Evolutionary conservation across 2,329 filamentous ascomycete species (phyloP).

Genomic region (Bipolaris sorokiniana): DNA sequence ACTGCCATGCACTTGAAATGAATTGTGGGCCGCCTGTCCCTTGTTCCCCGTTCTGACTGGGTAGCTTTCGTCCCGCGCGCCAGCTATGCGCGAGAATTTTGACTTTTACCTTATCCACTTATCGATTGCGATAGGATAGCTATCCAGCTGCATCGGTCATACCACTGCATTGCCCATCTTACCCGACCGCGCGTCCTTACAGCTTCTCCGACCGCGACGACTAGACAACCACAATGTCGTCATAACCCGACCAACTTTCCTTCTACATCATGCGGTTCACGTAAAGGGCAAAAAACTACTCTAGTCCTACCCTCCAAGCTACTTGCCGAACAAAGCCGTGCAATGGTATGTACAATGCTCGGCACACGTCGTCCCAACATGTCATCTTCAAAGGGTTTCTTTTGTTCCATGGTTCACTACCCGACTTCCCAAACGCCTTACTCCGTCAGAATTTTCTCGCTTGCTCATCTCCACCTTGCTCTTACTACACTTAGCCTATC

Average conservation of each 20-base stretch:
- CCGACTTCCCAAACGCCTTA: neutral
- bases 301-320: slow-evolving; percentile 6
- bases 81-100: slow-evolving; percentile 32
- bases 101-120: slow-evolving; percentile 41
- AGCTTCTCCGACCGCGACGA: slow-evolving; percentile 13
- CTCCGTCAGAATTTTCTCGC: neutral
- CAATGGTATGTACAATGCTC: slow-evolving; percentile 7
- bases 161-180: slow-evolving; percentile 5
- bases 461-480: neutral
- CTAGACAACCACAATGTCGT: slow-evolving; percentile 20
- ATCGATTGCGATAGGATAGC: slow-evolving; percentile 46
- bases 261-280: neutral
- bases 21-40: slow-evolving; percentile 38
- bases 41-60: slow-evolving; percentile 28
- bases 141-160: slow-evolving; percentile 39
- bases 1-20: slow-evolving; percentile 41
- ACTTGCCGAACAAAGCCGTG: slow-evolving; percentile 17
- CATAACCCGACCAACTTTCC: slow-evolving; percentile 6
- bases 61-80: slow-evolving; percentile 27
- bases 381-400: neutral
- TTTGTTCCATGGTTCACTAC: neutral
- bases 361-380: neutral
- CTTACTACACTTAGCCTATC: neutral
- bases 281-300: neutral
- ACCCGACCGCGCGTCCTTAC: slow-evolving; percentile 24